A percentile compares a stretch with the other conserved stretches of the same genome.
Conservation (phyloP, 148 eudicot species). For the Agrostemma githago region DNA sequence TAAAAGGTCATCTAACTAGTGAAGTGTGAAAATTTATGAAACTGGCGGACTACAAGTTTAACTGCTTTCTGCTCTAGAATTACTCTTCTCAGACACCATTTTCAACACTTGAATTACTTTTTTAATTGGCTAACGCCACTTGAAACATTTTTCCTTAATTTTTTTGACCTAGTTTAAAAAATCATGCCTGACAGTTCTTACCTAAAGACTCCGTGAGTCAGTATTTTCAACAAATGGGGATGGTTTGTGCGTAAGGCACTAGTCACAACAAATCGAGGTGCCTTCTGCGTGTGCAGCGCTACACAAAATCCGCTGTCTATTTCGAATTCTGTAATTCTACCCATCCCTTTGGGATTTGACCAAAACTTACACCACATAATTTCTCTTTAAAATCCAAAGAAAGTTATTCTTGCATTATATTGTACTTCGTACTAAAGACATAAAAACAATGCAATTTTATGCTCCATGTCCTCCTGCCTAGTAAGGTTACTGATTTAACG, state of each 20-base stretch:
- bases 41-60: neutral
- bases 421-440: neutral
- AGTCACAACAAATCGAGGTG: neutral
- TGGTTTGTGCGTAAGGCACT: neutral
- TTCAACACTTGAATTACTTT: neutral
- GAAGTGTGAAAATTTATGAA: neutral
- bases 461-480: neutral
- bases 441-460: neutral
- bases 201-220: neutral
- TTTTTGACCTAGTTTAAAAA: too few species aligned
- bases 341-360: neutral
- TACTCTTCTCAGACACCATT: neutral
- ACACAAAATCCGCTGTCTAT: neutral
- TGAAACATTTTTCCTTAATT: neutral
- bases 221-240: neutral
- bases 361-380: too few species aligned
- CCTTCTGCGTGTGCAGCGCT: neutral
- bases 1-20: neutral
- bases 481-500: neutral
- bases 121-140: neutral
- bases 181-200: too few species aligned
- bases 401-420: neutral
- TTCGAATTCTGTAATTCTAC: neutral
- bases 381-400: too few species aligned
- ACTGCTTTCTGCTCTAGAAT: neutral